Base-by-base conservation (phyloP, 192 early-diverging fungal genomes). In the Rhizophagus clarus region DNA sequence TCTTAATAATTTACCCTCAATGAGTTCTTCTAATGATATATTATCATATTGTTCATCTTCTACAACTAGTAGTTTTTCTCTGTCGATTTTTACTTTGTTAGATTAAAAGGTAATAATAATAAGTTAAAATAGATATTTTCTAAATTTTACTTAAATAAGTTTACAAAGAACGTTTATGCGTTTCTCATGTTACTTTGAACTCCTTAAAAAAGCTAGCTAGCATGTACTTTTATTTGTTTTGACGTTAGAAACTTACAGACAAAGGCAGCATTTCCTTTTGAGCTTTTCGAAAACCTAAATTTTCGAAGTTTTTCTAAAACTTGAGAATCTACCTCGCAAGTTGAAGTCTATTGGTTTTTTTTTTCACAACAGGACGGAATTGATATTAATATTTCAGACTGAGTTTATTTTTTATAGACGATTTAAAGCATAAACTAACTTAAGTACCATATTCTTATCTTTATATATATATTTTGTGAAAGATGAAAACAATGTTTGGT, bases 261-360 rank as follows among this genome's bases (percentile, higher is more conserved):
- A 83, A 86, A 81, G 7, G 87, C 88, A 42, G 89, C 85, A 80
- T 83, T 87, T 79, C 87, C 88, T 68, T 83, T 75, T 5, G 85
- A 85, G 20, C 76, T 76, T 74, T 90, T 90, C 37, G 81, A 71
- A 45, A 90, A 90, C 26, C 89, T 86, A 73, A 90, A 89, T 7
- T 87, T 75, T 29, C 84, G 81, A 31, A 89, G 61, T 68, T 90
- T 89, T 79, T 86, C 63, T 10, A 88, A 66, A 14, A 89, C 80
- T 11, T 37, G 68, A 8, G 85, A 81, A 67, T 89, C 88, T 28
- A 90, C 82, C 51, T 89, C 88, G 79, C 88, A 90, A 61, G 85
- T 88, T 47, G 61, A 76, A 14, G 84, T 68, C 84, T 69, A 69
- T 40, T 6, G 10, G 17, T 20, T 20, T 22, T 49, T 14, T 49